Percentiles rank a stretch among this genome's conserved stretches.
Evolutionary conservation across 441 rosid species (phyloP).

Genomic region (Erysimum pusillum): DNA sequence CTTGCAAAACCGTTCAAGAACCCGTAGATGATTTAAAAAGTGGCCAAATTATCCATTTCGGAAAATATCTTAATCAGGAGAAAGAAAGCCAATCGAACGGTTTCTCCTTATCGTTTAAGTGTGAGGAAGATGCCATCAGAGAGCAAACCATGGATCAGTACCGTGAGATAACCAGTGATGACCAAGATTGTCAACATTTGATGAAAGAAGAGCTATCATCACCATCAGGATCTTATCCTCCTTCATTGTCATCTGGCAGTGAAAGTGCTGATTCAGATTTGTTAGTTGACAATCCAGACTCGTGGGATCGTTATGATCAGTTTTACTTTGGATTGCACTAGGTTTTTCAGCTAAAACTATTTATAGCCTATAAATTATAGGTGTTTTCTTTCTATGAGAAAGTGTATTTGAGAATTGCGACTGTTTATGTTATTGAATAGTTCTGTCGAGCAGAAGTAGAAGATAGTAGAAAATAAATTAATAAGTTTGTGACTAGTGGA

Average conservation of each 20-base stretch:
- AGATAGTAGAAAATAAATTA: too few species aligned
- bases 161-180: constrained; percentile 27
- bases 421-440: too few species aligned
- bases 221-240: constrained; percentile 32
- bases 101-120: constrained; percentile 14
- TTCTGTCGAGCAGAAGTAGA: too few species aligned
- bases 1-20: constrained; percentile 24
- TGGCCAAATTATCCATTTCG: constrained; percentile 37
- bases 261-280: constrained; percentile 20
- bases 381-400: too few species aligned
- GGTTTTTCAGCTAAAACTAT: too few species aligned
- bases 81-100: neutral
- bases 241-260: constrained; percentile 23
- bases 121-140: constrained; percentile 6
- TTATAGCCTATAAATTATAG: too few species aligned
- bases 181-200: constrained; percentile 15
- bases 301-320: constrained; percentile 33
- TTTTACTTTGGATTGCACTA: constrained; percentile 1
- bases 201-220: constrained; percentile 23
- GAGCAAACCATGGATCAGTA: constrained; percentile 19
- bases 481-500: too few species aligned
- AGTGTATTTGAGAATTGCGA: too few species aligned
- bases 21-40: constrained; percentile 21
- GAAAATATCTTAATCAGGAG: constrained; percentile 9
- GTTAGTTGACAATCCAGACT: constrained; percentile 22